Conservation (phyloP, 495 filamentous ascomycete species). For the Penicillium alfredii region DNA sequence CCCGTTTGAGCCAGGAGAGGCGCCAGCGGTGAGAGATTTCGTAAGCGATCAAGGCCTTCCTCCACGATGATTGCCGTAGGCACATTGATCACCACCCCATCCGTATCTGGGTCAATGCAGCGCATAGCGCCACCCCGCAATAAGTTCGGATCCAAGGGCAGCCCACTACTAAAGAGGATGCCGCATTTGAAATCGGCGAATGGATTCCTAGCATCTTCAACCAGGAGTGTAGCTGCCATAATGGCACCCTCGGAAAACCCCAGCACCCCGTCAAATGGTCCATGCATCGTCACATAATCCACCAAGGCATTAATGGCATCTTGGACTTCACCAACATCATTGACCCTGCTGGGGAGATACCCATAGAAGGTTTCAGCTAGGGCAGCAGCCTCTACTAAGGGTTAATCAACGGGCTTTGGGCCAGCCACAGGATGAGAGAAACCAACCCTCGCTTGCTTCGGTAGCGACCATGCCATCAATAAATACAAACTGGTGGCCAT, state of each 20-base stretch:
- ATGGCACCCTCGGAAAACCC: constrained; percentile 5
- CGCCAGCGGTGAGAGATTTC: background rate
- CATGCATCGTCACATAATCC: background rate
- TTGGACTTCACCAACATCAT: background rate
- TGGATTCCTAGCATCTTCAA: background rate
- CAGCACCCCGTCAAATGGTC: constrained; percentile 8
- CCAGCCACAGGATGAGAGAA: background rate
- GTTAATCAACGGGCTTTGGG: background rate
- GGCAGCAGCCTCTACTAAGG: background rate
- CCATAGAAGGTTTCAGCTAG: background rate
- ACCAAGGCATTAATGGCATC: background rate
- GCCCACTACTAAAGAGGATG: background rate
- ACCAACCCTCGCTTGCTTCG: background rate
- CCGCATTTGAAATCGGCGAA: background rate
- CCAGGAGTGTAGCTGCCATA: background rate
- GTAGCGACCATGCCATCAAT: background rate
- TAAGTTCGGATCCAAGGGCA: background rate
- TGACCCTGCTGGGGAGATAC: background rate
- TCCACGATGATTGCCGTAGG: background rate
- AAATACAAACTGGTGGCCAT: background rate
- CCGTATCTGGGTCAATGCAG: background rate
- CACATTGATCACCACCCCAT: background rate
- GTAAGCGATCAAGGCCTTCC: background rate
- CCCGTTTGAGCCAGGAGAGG: background rate
- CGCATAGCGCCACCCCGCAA: background rate